Conservation (phyloP, 257 asterid species). For the Lycium ferocissimum region DNA sequence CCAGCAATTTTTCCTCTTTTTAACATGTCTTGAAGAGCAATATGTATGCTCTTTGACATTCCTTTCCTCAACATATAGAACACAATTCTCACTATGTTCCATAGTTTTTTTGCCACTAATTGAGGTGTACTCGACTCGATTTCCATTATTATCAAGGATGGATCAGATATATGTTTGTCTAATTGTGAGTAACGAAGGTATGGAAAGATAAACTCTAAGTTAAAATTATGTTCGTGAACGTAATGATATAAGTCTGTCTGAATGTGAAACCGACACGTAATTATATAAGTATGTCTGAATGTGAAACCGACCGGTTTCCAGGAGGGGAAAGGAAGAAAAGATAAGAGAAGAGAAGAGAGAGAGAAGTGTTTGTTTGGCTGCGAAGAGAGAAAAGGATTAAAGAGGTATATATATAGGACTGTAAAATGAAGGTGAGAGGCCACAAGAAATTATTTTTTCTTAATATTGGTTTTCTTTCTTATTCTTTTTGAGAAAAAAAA, state of each 20-base stretch:
- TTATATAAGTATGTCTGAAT: not conserved
- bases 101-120: conserved; percentile 37
- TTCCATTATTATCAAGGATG: conserved; percentile 28
- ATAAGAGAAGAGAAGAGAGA: not conserved
- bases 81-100: conserved; percentile 40
- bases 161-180: not conserved
- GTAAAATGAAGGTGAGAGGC: conserved; percentile 15
- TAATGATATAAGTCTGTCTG: not conserved
- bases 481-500: not conserved
- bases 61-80: conserved; percentile 51
- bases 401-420: conserved; percentile 34
- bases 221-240: not conserved
- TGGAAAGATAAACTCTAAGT: too few species aligned
- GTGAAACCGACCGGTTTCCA: not conserved
- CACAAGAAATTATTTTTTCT: not conserved
- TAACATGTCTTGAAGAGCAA: conserved; percentile 37
- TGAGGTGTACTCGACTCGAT: conserved; percentile 38
- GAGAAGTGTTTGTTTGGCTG: conserved; percentile 29
- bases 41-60: conserved; percentile 40
- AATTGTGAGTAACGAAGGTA: not conserved
- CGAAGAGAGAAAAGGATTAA: conserved; percentile 32
- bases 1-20: conserved; percentile 45
- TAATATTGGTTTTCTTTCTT: not conserved
- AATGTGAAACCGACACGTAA: not conserved
- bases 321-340: not conserved